Evolutionary conservation across 805 yeast genomes (phyloP), one percentile per base, ranked within the genome.

Genomic region (Myxozyma mucilagina): DNA sequence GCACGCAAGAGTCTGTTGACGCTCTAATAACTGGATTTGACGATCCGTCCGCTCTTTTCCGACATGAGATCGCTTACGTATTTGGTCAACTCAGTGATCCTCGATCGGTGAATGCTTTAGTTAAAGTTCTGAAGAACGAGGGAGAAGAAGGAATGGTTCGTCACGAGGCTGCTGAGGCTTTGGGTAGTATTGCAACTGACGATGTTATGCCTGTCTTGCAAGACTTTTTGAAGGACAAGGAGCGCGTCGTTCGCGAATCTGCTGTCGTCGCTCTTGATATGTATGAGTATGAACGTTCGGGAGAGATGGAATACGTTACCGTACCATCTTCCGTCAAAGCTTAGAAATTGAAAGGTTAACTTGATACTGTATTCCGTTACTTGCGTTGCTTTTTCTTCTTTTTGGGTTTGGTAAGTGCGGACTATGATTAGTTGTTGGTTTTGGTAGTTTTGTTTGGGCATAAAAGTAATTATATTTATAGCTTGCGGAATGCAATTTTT

Each of bases 81-180:
- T 93, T 96, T 73, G 99, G 99, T 56, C 99, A 94, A 79, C 80
- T 94, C 73, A 89, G 96, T 74, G 90, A 89, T 75, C 97, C 98
- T 32, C 89, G 86, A 41, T 86, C 96, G 42, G 96, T 94, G 39
- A 97, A 97, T 43, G 80, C 93, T 20, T 82, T 96, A 65, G 82
- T 90, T 60, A 86, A 89, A 76, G 90, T 94, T 2, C 82, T 96
- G 69, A 85, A 85, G 68, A 84, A 89, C 74, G 83, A 80, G 61
- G 72, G 76, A 14, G 97, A 94, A 78, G 98, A 96, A 56, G 96
- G 96, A 66, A 94, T 94, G 99, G 99, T 96, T 38, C 87, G 99
- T 78, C 99, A 94, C 74, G 99, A 94, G 78, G 99, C 98, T 60
- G 99, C 98, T 31, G 99, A 94, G 78, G 99, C 99, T 31, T 81